These are phyloP conservation scores for Fusarium euwallaceae DNA, from an alignment of 2,329 filamentous ascomycete genomes.

Conservation along the genomic window DNA sequence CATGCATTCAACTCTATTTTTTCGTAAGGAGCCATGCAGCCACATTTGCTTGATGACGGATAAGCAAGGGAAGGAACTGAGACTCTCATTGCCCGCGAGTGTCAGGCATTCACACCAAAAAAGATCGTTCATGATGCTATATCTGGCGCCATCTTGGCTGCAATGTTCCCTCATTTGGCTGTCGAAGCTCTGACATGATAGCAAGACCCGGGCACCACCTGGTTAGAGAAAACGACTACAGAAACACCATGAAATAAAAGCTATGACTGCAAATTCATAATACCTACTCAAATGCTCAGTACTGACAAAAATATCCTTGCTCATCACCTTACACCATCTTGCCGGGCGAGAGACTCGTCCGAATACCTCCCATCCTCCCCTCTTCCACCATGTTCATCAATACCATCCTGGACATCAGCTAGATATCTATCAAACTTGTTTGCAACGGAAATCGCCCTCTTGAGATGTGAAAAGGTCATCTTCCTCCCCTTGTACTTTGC, in stretches of 20 bases:
- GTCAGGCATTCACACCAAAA: background rate
- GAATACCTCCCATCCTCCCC: slow-evolving; percentile 11
- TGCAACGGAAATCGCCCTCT: slow-evolving; percentile 13
- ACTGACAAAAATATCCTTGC: background rate
- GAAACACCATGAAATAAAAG: no score
- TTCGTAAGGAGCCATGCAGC: background rate
- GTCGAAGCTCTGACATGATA: no score
- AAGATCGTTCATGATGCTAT: no score
- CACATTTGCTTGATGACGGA: background rate
- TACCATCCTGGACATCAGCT: slow-evolving; percentile 12
- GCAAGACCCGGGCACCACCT: no score
- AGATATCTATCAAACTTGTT: slow-evolving; percentile 25
- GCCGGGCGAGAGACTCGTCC: slow-evolving; percentile 1
- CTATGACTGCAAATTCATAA: no score
- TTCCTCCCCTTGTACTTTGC: slow-evolving; percentile 8
- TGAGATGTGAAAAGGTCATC: slow-evolving; percentile 8
- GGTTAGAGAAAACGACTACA: no score
- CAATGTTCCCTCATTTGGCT: no score
- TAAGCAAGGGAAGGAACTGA: background rate
- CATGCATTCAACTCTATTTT: background rate
- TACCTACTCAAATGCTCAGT: no score
- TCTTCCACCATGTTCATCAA: slow-evolving; percentile 1
- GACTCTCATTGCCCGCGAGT: background rate
- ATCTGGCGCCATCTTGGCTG: no score
- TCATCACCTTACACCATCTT: slow-evolving; percentile 4